Evolutionary conservation across 1,284 basidiomycete species (phyloP), one percentile per base, ranked within the genome.

Genomic region (Ganoderma lucidum): DNA sequence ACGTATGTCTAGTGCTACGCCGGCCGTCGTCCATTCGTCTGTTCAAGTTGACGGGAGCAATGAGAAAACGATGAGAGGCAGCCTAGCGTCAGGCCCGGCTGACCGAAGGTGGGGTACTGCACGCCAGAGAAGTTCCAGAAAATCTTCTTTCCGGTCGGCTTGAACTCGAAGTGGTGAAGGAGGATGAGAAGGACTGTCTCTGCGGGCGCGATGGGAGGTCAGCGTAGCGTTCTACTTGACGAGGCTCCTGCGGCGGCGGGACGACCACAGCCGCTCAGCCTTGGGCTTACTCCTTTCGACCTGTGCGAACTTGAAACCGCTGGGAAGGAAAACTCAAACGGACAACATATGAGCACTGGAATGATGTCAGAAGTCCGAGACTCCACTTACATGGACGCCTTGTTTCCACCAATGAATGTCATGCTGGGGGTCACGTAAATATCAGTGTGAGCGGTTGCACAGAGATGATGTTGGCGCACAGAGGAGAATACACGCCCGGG

Each of bases 351-450:
- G 23, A 44, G 51, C 12, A 30, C n/a, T 23, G n/a, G 51, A 19
- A 19, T n/a, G 14, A 45, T 10, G 39, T 19, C 23, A 28, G 3
- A 8, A 10, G 39, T 45, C 23, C 14, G 35, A 6, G 19, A 12
- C 10, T 19, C 10, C 65, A 72, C 77, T 65, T 56, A 78, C 78
- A 81, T 78, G 77, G 79, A 81, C 8, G 74, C 65, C 23, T 77
- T 68, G 51, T 74, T 71, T 14, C 80, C 79, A 10, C 77, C 78
- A 28, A 76, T 68, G 72, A 80, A 81, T 9, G 79, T 79, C 75
- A 80, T 77, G 62, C 79, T 81, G 37, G 28, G 0, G 51, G 32
- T 39, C n/a, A 51, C 32, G 39, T 35, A 15, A 51, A 17, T 28
- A 32, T 17, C n/a, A 45, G 15, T 35, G 37, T 28, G 44, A 39